phyloP scores from a whole-genome alignment of 225 moss, liverwort and hornwort species.

The Lunularia cruciata region DNA sequence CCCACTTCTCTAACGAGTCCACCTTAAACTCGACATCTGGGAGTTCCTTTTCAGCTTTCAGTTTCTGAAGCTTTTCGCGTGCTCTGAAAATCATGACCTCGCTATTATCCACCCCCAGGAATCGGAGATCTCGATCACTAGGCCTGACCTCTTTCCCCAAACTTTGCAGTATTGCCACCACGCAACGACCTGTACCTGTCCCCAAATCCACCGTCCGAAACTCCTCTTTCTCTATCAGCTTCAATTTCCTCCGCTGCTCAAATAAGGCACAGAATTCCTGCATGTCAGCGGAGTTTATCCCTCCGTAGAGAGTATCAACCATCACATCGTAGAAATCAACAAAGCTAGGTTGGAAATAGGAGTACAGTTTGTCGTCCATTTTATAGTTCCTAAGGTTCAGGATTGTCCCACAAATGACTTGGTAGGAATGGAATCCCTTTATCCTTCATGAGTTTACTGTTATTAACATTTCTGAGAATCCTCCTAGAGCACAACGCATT shows the following conservation, averaged over 20 bases:
- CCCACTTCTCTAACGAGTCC: conserved; percentile 9
- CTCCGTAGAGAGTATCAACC: conserved; percentile 18
- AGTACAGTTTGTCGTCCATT: background rate
- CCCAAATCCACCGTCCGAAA: conserved; percentile 24
- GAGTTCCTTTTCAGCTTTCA: background rate
- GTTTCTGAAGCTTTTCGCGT: conserved; percentile 1
- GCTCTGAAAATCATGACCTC: conserved; percentile 16
- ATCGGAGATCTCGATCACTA: background rate
- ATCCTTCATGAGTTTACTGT: no score
- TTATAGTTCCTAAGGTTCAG: no score
- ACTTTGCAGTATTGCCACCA: conserved; percentile 1
- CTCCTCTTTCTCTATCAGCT: background rate
- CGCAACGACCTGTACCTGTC: conserved; percentile 13
- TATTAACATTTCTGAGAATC: no score
- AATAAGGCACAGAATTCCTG: conserved; percentile 14
- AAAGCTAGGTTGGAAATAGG: conserved; percentile 12
- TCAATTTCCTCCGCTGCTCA: background rate
- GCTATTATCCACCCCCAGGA: conserved; percentile 18
- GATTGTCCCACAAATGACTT: no score
- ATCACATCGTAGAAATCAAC: conserved; percentile 16
- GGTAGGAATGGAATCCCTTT: no score
- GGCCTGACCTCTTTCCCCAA: background rate
- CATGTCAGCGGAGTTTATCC: conserved; percentile 9
- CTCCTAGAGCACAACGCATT: no score
- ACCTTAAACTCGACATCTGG: background rate